Evolutionary conservation across 2,329 filamentous ascomycete genomes (phyloP).

Genomic region (Clonostachys sp.): DNA sequence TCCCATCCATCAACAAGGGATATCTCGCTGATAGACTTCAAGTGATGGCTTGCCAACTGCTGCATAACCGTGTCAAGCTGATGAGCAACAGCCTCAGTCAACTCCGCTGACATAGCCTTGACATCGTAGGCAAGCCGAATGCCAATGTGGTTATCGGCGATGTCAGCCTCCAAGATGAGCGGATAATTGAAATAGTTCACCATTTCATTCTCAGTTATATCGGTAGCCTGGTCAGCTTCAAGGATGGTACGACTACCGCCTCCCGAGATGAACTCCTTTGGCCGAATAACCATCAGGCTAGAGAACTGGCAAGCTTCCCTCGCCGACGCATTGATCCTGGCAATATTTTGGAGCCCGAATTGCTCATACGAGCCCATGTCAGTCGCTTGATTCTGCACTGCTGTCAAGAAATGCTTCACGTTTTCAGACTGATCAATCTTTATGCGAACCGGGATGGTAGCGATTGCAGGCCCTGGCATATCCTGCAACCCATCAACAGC

Average conservation of each 20-base stretch:
- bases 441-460: slow-evolving; percentile 8
- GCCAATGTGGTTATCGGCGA: slow-evolving; percentile 1
- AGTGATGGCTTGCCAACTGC: background rate
- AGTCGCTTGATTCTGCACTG: slow-evolving; percentile 7
- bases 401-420: slow-evolving; percentile 7
- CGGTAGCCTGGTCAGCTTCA: background rate
- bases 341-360: slow-evolving; percentile 15
- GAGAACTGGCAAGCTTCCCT: background rate
- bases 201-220: slow-evolving; percentile 21
- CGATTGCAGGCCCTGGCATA: slow-evolving; percentile 12
- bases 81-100: slow-evolving; percentile 5
- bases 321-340: background rate
- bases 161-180: background rate
- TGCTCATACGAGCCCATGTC: slow-evolving; percentile 9
- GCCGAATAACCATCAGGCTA: background rate
- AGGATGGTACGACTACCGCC: background rate
- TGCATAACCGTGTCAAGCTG: background rate
- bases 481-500: slow-evolving; percentile 10
- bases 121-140: slow-evolving; percentile 2
- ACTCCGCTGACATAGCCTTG: slow-evolving; percentile 1
- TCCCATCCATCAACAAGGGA: background rate
- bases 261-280: background rate
- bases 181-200: background rate
- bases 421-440: slow-evolving; percentile 1
- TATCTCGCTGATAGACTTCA: background rate